Conservation (phyloP, 1,284 basidiomycete species). For the Marasmius sp. region DNA sequence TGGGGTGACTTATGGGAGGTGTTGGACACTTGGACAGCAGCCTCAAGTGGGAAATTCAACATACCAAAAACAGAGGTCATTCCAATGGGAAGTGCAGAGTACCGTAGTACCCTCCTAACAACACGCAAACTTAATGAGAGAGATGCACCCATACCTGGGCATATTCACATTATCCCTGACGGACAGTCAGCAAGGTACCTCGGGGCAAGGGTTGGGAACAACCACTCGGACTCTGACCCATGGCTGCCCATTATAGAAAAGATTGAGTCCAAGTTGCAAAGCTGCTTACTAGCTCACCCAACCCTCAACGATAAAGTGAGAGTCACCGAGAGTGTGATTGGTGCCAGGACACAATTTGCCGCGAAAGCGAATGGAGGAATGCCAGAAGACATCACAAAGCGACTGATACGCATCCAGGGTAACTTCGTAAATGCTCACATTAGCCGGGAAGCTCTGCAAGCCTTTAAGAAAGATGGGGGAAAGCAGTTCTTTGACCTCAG, state of each 20-base stretch:
- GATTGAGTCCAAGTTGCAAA: slow-evolving; percentile 1
- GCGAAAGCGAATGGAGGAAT: too few species aligned
- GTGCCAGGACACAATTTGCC: too few species aligned
- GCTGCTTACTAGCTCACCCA: too few species aligned
- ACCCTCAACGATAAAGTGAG: neutral
- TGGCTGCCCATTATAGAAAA: slow-evolving; percentile 17
- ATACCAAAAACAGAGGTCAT: too few species aligned
- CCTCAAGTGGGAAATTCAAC: slow-evolving; percentile 34
- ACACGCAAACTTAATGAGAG: neutral
- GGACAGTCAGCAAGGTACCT: neutral
- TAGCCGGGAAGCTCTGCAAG: neutral
- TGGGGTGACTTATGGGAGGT: slow-evolving; percentile 17
- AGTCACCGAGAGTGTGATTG: neutral
- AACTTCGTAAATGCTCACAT: neutral
- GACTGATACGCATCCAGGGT: neutral
- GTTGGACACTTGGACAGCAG: slow-evolving; percentile 28
- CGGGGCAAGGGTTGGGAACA: slow-evolving; percentile 3
- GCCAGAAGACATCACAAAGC: neutral
- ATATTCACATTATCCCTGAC: slow-evolving; percentile 3
- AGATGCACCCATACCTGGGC: slow-evolving; percentile 25
- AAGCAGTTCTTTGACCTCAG: slow-evolving; percentile 20
- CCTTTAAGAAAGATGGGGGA: neutral
- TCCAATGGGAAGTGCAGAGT: slow-evolving; percentile 24
- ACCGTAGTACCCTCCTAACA: slow-evolving; percentile 5
- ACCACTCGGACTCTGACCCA: slow-evolving; percentile 3